Percentiles rank a stretch among this genome's conserved stretches.
These are phyloP conservation scores for Scedosporium apiospermum DNA, from an alignment of 2,329 filamentous ascomycete genomes.

Conservation along the genomic window DNA sequence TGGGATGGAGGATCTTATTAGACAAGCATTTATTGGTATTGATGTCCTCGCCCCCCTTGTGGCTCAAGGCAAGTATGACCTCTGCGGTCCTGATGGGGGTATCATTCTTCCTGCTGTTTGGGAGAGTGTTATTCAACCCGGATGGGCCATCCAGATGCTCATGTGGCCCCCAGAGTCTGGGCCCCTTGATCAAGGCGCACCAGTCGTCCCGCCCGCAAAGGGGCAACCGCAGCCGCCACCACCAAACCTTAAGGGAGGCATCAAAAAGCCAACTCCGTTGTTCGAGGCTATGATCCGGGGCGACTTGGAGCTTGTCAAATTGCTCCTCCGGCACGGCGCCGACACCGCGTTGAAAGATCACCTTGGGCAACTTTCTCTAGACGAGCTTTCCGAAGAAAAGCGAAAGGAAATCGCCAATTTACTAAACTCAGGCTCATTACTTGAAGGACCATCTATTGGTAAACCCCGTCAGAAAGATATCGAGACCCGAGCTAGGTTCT, in stretches of 20 bases:
- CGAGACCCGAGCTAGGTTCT: not conserved
- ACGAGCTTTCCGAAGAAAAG: not conserved
- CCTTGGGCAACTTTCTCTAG: not conserved
- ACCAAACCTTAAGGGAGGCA: no score
- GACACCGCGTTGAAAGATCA: not conserved
- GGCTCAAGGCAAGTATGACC: not conserved
- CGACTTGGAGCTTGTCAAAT: not conserved
- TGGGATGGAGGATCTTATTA: not conserved
- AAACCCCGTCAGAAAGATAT: not conserved
- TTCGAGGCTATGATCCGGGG: not conserved
- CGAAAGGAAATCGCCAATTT: not conserved
- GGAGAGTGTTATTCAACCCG: constrained; percentile 71
- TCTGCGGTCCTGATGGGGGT: not conserved
- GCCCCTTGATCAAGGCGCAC: not conserved
- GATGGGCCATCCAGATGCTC: constrained; percentile 60
- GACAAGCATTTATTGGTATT: not conserved
- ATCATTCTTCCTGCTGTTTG: constrained; percentile 39
- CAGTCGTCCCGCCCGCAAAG: not conserved
- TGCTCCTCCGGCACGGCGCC: not conserved
- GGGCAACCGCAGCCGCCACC: not conserved
- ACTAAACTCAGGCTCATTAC: not conserved
- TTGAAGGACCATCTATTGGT: not conserved
- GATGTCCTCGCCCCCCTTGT: not conserved
- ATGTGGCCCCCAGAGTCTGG: constrained; percentile 46
- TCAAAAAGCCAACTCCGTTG: not conserved